Evolutionary conservation across 352 stramenopile species (phyloP), one percentile per base, ranked within the genome.

Genomic region (Phytophthora cryptogea): DNA sequence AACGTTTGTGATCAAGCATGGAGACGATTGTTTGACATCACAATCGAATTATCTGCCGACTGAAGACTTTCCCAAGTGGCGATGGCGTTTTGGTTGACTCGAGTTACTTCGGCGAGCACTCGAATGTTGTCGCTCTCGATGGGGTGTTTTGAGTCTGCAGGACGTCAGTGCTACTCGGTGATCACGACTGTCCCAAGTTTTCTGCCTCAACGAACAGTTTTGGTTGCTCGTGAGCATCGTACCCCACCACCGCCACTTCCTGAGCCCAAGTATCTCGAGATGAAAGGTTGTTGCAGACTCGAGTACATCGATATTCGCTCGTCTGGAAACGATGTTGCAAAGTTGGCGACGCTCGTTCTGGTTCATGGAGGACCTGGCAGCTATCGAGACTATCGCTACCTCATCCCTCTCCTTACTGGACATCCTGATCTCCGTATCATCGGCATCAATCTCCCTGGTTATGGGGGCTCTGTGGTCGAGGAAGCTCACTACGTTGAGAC

Each of bases 281-380:
- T 74, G 2, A 58, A 53, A 20, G 54, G 60, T 23, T 55, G 56
- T 39, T 74, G 66, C 50, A 31, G 54, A 13, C 37, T 74, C 44
- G 59, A 67, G 16, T 48, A 36, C 42, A 26, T 48, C 42, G 23
- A 48, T 10, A n/a, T 48, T 20, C 20, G 42, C 5, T 35, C 42
- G 17, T 7, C 42, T 48, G 42, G 33, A 9, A 20, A 20, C 11
- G 14, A 17, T 14, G 20, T 23, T 23, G 20, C 20, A 23, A 23
- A 23, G 20, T 26, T 33, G 13, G 26, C 42, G 5, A 36, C 42
- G 35, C 23, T 48, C 3, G 20, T 35, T 11, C 42, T 48, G 5
- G 13, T 48, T 32, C 42, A 36, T n/a, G 26, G 42, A 11, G 42
- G 20, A 48, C 42, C 42, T 10, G 42, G 42, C 26, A 48, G 42